Base-by-base conservation (phyloP, 345 rosid species). In the Pistacia integerrima region DNA sequence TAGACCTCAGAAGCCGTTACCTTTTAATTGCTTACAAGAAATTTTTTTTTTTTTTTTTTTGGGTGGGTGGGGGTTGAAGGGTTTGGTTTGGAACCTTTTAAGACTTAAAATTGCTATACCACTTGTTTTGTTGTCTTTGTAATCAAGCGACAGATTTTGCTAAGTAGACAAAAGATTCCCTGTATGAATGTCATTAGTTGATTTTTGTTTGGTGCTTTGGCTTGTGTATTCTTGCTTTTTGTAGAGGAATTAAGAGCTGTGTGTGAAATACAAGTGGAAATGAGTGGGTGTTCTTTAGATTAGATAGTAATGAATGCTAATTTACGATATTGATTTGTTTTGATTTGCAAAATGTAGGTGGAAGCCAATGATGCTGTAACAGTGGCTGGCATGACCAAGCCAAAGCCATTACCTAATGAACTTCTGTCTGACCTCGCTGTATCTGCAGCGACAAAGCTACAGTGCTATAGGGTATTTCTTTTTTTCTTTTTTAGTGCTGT, bases 391-490 rank as follows among this genome's bases (percentile, higher is more conserved):
- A 88, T 91, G 90, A 91, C 88, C 65, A 90, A 93, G 84, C 98
- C 98, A 60, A 96, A 91, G 86, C 87, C 81, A 46, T 82, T 88
- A 66, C 92, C 90, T 11, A 84, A 79, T 85, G 98, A 96, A 85
- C 54, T 76, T 76, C 87, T 91, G 73, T 87, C 98, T 22, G 99
- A 93, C 78, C 90, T 87, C 67, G 86, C 97, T 76, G 97, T 93
- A 38, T 96, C 89, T 79, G 87, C 96, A 36, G 99, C 98, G 63
- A 91, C 94, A 78, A 96, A 96, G 86, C 85, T 93, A 73, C 98
- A 92, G 75, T 86, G 92, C 84, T 95, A 85, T 82, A 79, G 92
- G 89, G 99, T 95, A 92, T 81, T 35, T 11, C 11, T 36, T 20
- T 61, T 38, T 68, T 64, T 38, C 52, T 72, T 11, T 49, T 73